phyloP scores from a whole-genome alignment of 2,329 filamentous ascomycete species.

The Penicillium sp. region DNA sequence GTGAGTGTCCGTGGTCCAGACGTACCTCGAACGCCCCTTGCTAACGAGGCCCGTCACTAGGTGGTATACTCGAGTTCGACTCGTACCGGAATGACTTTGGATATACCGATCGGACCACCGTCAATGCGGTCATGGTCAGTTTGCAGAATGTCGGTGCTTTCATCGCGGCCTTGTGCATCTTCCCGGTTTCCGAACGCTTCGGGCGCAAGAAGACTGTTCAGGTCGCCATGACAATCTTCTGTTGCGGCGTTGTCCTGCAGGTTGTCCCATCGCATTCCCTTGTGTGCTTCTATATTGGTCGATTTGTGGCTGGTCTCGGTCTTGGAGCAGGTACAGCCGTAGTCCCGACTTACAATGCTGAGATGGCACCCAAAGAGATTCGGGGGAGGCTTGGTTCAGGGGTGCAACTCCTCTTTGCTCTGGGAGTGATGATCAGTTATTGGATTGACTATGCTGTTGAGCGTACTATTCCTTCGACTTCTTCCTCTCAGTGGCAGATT shows the following conservation, averaged over 20 bases:
- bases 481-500: constrained; percentile 52
- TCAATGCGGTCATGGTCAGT: constrained; percentile 49
- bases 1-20: constrained; percentile 5
- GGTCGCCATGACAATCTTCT: constrained; percentile 42
- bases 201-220: constrained; percentile 49
- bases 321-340: constrained; percentile 45
- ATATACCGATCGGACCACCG: constrained; percentile 43
- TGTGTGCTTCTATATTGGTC: constrained; percentile 46
- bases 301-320: constrained; percentile 48
- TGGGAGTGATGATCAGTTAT: constrained; percentile 39
- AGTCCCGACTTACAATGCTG: constrained; percentile 43
- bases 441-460: constrained; percentile 52
- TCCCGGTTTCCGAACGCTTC: constrained; percentile 45
- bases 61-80: constrained; percentile 46
- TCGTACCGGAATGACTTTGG: constrained; percentile 45
- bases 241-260: constrained; percentile 44
- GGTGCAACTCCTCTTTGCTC: constrained; percentile 38
- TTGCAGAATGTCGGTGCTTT: constrained; percentile 54
- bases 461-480: constrained; percentile 34
- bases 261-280: constrained; percentile 48
- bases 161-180: constrained; percentile 50
- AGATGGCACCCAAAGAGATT: constrained; percentile 45
- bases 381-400: constrained; percentile 40
- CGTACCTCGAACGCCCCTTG: background rate
- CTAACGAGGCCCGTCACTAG: constrained; percentile 2